Conservation (phyloP, 2,329 filamentous ascomycete species). For the Chaetomiaceae sp. region DNA sequence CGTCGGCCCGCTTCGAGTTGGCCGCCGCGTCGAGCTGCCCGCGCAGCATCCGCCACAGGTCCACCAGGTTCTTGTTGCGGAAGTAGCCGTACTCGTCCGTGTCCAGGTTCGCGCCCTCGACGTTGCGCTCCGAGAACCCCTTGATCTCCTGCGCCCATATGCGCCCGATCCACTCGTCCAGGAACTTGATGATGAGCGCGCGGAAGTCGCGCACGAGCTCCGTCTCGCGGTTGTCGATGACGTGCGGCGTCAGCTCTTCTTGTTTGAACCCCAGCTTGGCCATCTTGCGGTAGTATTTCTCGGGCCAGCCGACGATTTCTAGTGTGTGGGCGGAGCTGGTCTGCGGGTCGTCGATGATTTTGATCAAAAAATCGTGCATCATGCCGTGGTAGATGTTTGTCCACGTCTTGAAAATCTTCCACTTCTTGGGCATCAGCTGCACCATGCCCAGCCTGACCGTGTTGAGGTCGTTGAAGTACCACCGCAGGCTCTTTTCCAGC, state of each 20-base stretch:
- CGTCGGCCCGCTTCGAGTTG: conserved; percentile 80
- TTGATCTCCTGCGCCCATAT: conserved; percentile 80
- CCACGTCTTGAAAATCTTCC: conserved; percentile 91
- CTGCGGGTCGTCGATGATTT: conserved; percentile 76
- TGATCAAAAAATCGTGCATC: conserved; percentile 91
- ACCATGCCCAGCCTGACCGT: conserved; percentile 92
- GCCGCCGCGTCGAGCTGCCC: conserved; percentile 86
- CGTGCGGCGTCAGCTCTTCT: conserved; percentile 74
- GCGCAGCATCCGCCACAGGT: conserved; percentile 95
- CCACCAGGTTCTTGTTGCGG: conserved; percentile 84
- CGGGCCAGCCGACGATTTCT: conserved; percentile 89
- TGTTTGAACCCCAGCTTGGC: conserved; percentile 75
- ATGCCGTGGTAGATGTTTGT: conserved; percentile 84
- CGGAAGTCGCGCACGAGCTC: conserved; percentile 93
- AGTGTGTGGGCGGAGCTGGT: conserved; percentile 84
- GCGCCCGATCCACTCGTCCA: conserved; percentile 96
- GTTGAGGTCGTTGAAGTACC: conserved; percentile 98
- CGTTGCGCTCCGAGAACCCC: conserved; percentile 72
- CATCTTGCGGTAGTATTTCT: conserved; percentile 97
- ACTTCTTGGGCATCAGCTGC: conserved; percentile 87
- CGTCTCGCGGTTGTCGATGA: conserved; percentile 83
- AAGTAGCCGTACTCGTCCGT: conserved; percentile 86
- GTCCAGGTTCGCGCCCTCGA: conserved; percentile 72
- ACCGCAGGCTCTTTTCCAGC: conserved; percentile 83
- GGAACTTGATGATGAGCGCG: conserved; percentile 87